These are phyloP conservation scores for Begonia peltatifolia DNA, from an alignment of 306 rosid species.

Conservation along the genomic window DNA sequence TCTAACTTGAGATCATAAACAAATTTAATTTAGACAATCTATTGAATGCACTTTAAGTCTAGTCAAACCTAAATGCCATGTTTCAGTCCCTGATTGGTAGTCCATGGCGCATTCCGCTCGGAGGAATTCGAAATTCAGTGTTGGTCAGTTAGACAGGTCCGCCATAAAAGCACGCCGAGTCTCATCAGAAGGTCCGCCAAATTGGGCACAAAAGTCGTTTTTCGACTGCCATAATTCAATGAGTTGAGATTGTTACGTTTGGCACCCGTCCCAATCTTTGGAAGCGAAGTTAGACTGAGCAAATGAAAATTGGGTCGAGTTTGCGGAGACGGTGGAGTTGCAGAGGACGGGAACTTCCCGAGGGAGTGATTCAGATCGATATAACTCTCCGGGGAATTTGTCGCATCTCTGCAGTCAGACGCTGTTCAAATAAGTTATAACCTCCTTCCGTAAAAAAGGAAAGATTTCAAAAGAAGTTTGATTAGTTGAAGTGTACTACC, in stretches of 20 bases:
- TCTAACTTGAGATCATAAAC: no score
- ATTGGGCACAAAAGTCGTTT: conserved; percentile 61
- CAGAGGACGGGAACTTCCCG: conserved; percentile 77
- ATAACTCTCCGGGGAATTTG: conserved; percentile 71
- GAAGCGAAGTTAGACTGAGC: no score
- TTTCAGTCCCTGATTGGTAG: no score
- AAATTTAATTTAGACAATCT: no score
- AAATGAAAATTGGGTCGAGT: conserved; percentile 61
- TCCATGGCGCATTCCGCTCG: conserved; percentile 79
- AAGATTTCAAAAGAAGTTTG: background rate
- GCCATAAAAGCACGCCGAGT: conserved; percentile 63
- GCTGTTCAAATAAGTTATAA: background rate
- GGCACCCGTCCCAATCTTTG: no score
- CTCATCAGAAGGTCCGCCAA: conserved; percentile 57
- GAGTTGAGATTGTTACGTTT: no score
- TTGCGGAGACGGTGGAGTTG: conserved; percentile 43
- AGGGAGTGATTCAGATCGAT: conserved; percentile 27
- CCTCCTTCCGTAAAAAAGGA: background rate
- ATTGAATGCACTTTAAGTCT: no score
- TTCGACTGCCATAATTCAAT: conserved; percentile 66
- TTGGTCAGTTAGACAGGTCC: conserved; percentile 47
- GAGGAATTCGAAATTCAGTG: conserved; percentile 30
- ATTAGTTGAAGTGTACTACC: conserved; percentile 7
- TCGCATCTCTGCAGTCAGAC: conserved; percentile 51
- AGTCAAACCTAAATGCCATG: no score